Evolutionary conservation across 2,329 filamentous ascomycete genomes (phyloP).

Genomic region (Penicillium aurantiogriseum): DNA sequence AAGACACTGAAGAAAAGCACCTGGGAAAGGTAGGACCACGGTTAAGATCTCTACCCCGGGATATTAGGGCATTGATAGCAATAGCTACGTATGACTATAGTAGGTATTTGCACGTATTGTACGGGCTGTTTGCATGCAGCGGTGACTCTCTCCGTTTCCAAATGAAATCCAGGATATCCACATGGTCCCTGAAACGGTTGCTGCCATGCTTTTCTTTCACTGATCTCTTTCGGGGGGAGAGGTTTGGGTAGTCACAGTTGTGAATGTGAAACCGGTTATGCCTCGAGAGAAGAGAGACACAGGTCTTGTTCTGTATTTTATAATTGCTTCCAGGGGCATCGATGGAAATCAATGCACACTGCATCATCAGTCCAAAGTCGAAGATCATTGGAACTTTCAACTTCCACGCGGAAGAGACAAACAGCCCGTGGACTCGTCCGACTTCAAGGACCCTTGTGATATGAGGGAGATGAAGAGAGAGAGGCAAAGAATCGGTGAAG

Average conservation of each 20-base stretch:
- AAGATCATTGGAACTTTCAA: slow-evolving; percentile 11
- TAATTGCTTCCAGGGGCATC: slow-evolving; percentile 8
- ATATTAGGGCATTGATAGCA: background rate
- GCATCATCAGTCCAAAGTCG: slow-evolving; percentile 23
- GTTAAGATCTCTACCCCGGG: background rate
- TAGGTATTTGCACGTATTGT: slow-evolving; percentile 12
- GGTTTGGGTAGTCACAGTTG: slow-evolving; percentile 31
- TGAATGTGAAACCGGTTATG: slow-evolving; percentile 31
- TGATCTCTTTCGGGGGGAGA: slow-evolving; percentile 13
- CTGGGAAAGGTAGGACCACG: background rate
- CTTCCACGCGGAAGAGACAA: slow-evolving; percentile 15
- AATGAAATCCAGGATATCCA: slow-evolving; percentile 28
- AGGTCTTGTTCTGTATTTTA: slow-evolving; percentile 3
- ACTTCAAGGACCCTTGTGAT: slow-evolving; percentile 10
- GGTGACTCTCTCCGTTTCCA: slow-evolving; percentile 1
- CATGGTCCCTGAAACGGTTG: slow-evolving; percentile 31
- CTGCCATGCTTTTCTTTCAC: slow-evolving; percentile 21
- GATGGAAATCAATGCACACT: slow-evolving; percentile 16
- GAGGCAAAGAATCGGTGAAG: slow-evolving; percentile 15
- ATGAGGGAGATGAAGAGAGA: background rate
- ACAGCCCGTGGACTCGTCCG: slow-evolving; percentile 20
- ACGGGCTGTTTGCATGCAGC: slow-evolving; percentile 31
- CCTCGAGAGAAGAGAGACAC: slow-evolving; percentile 31
- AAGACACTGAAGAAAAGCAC: background rate
- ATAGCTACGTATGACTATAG: background rate